These are phyloP conservation scores for Diatrype stigma DNA, from an alignment of 2,329 filamentous ascomycete species.

Conservation along the genomic window DNA sequence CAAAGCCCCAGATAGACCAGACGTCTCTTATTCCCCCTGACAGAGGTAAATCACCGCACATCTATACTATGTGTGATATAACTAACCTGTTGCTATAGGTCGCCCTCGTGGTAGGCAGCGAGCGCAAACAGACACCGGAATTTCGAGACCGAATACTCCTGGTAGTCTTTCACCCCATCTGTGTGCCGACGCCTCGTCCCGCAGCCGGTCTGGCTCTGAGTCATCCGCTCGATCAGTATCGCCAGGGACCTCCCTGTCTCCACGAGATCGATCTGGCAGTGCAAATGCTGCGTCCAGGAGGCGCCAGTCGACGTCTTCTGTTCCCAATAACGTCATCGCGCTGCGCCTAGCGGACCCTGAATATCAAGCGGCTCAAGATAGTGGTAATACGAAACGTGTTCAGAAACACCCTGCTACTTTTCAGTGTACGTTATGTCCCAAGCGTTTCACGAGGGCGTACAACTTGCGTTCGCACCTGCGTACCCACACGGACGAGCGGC, in stretches of 20 bases:
- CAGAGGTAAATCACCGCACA: conserved; percentile 43
- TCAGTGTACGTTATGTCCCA: conserved; percentile 88
- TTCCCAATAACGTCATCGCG: conserved; percentile 68
- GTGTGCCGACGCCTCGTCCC: conserved; percentile 38
- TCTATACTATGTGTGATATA: background rate
- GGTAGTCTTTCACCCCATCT: conserved; percentile 48
- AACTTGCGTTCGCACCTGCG: conserved; percentile 92
- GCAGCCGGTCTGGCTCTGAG: conserved; percentile 39
- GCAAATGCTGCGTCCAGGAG: conserved; percentile 41
- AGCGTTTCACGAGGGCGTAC: conserved; percentile 93
- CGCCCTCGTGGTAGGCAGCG: conserved; percentile 47
- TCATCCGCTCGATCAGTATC: conserved; percentile 33
- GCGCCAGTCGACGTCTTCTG: conserved; percentile 61
- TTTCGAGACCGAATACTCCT: conserved; percentile 36
- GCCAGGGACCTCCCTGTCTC: conserved; percentile 52
- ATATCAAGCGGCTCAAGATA: conserved; percentile 62
- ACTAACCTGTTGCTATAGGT: conserved; percentile 31
- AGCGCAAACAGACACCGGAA: conserved; percentile 52
- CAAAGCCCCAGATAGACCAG: conserved; percentile 62
- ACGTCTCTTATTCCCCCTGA: conserved; percentile 83
- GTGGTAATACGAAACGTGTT: conserved; percentile 68
- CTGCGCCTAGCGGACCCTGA: conserved; percentile 86
- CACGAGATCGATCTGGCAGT: conserved; percentile 50
- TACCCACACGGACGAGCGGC: conserved; percentile 94
- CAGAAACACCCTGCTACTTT: conserved; percentile 98